Base-by-base conservation (phyloP, 805 yeast genomes). In the Saccharomycopsis microspora region DNA sequence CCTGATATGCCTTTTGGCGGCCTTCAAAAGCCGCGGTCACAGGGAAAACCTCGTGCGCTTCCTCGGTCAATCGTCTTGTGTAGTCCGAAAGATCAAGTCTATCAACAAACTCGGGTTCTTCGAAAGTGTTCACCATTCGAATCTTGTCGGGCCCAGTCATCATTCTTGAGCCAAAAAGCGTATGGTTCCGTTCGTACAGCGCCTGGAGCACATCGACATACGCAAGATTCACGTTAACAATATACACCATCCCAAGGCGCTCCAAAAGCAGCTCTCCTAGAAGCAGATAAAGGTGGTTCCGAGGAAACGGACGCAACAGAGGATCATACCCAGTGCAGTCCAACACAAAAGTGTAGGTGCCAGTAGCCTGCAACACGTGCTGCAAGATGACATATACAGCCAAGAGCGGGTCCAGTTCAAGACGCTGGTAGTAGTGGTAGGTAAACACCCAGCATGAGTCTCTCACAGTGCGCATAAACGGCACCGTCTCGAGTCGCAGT, bases 291-390 rank as follows among this genome's bases (percentile, higher is more conserved):
- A 49, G 8, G 29, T 41, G 39, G n/a, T 32, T 29, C 4, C 28
- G 7, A 4, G 52, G 47, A 28, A 46, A 37, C 5, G 11, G 6
- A 6, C 6, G 32, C 9, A 28, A 27, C 19, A 27, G 3, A 31
- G 27, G 64, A 30, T 66, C 60, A 58, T 71, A 78, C 7, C 77
- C 80, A 0, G 95, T 83, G 54, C 84, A 76, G 60, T 86, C 95
- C 49, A 76, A 55, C 6, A 86, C 72, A 41, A 8, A 34, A 9
- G n/a, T 34, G 10, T 9, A 8, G n/a, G 36, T n/a, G 2, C 36
- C 36, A 34, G n/a, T 34, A 8, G n/a, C 10, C 36, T 34, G 36
- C 3, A 34, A 9, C 8, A 34, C 36, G 55, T 83, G 88, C 46
- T 84, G 71, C 5, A 81, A 55, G 48, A 80, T 71, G 28, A 80